Evolutionary conservation across 176 grass and related monocot genomes (phyloP).

Genomic region (Zoysia japonica): DNA sequence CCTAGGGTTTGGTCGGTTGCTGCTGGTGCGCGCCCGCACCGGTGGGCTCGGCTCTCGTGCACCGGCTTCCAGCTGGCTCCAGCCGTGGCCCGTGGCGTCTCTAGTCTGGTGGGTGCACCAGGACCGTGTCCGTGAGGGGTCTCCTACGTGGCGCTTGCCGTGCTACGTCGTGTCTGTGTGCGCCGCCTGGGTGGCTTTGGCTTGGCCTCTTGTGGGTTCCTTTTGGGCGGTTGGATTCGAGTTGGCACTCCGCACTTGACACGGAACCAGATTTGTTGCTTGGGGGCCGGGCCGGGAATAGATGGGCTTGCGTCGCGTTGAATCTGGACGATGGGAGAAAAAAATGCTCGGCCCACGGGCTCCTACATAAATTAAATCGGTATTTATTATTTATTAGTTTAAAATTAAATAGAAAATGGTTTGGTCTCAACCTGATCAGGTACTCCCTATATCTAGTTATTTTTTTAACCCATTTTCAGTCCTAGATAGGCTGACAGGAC

Average conservation of each 20-base stretch:
- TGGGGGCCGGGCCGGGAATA: neutral
- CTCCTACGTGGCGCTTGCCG: neutral
- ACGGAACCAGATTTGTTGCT: neutral
- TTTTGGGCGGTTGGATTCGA: constrained; percentile 12
- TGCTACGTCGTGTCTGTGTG: neutral
- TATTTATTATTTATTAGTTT: too few relatives aligned
- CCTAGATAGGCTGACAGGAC: too few relatives aligned
- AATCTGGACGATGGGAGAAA: neutral
- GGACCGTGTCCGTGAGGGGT: constrained; percentile 6
- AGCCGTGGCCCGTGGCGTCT: neutral
- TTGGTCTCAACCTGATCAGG: too few relatives aligned
- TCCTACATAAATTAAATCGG: too few relatives aligned
- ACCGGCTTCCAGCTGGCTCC: constrained; percentile 22
- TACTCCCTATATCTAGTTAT: too few relatives aligned
- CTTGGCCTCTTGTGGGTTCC: neutral
- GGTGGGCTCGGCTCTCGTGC: constrained; percentile 26
- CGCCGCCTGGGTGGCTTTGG: neutral
- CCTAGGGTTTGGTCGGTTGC: constrained; percentile 29
- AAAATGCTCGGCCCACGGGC: too few relatives aligned
- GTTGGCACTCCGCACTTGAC: neutral
- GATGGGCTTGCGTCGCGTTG: neutral
- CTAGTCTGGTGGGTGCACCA: constrained; percentile 1
- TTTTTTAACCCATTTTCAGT: too few relatives aligned
- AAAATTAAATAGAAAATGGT: too few relatives aligned
- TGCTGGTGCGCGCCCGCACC: neutral